phyloP scores from a whole-genome alignment of 2,329 filamentous ascomycete genomes.

The Microdochium nivale region DNA sequence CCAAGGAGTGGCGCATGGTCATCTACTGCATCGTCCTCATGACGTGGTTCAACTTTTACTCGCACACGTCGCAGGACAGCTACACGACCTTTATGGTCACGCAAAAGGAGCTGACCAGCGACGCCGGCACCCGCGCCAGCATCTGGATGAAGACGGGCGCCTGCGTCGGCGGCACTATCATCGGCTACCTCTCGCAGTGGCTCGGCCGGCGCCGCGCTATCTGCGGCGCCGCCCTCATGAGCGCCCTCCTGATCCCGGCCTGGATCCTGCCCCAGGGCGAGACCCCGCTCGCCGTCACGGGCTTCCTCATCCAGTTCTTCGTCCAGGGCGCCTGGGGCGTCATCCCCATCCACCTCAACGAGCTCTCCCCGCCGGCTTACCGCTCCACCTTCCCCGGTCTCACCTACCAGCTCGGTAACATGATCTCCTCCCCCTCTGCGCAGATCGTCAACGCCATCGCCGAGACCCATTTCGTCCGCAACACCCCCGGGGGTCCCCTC shows the following conservation, averaged over 20 bases:
- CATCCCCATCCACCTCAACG: slow-evolving; percentile 66
- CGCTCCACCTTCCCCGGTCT: slow-evolving; percentile 63
- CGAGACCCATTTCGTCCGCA: slow-evolving; percentile 49
- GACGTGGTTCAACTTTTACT: slow-evolving; percentile 70
- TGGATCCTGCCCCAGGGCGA: slow-evolving; percentile 61
- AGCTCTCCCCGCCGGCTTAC: slow-evolving; percentile 62
- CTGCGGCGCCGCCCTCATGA: slow-evolving; percentile 49
- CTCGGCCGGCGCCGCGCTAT: slow-evolving; percentile 65
- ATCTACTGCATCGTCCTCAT: slow-evolving; percentile 72
- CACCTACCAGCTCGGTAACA: slow-evolving; percentile 68
- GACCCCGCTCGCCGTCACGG: slow-evolving; percentile 49
- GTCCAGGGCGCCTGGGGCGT: slow-evolving; percentile 60
- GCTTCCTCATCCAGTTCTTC: slow-evolving; percentile 64
- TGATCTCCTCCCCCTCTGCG: slow-evolving; percentile 62
- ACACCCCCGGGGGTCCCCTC: slow-evolving; percentile 40
- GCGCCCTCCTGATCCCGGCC: slow-evolving; percentile 55
- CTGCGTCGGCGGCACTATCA: slow-evolving; percentile 62
- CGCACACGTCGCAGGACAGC: slow-evolving; percentile 71
- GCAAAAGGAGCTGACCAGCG: slow-evolving; percentile 60
- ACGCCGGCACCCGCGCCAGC: slow-evolving; percentile 60
- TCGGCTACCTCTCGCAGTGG: slow-evolving; percentile 69
- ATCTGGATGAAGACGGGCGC: slow-evolving; percentile 76
- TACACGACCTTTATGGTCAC: slow-evolving; percentile 75
- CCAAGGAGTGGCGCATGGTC: slow-evolving; percentile 66
- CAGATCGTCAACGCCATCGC: slow-evolving; percentile 72